Conservation (phyloP, 108 stramenopile species). For the Nitzschia sp. region DNA sequence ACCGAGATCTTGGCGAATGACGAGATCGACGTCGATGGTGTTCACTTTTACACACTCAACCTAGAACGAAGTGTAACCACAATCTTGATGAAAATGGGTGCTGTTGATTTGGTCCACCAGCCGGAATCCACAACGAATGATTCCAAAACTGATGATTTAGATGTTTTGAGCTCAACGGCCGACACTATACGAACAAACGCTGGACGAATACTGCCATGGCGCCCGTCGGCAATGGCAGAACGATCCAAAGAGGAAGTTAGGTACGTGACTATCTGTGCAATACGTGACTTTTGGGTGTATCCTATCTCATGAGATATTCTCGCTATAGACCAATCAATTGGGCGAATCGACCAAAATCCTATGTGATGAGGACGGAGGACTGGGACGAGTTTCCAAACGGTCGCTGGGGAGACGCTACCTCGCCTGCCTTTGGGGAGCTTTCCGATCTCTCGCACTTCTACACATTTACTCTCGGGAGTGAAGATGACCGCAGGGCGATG, state of each 20-base stretch:
- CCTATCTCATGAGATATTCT: neutral
- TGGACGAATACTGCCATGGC: conserved; percentile 72
- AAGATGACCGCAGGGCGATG: conserved; percentile 90
- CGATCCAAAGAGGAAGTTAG: conserved; percentile 86
- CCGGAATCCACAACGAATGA: neutral
- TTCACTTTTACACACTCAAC: conserved; percentile 98
- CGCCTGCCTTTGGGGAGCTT: conserved; percentile 93
- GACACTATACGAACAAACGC: conserved; percentile 30
- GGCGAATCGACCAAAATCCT: conserved; percentile 95
- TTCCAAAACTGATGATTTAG: neutral
- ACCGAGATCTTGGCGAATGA: conserved; percentile 45
- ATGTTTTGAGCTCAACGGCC: neutral
- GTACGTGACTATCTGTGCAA: neutral
- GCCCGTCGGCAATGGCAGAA: conserved; percentile 69
- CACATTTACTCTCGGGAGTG: conserved; percentile 75
- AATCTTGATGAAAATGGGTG: conserved; percentile 68
- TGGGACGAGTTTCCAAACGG: conserved; percentile 98
- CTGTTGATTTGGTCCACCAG: conserved; percentile 25
- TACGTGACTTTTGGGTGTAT: neutral
- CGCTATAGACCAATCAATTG: conserved; percentile 88
- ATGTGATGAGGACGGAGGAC: conserved; percentile 91
- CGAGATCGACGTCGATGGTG: conserved; percentile 48
- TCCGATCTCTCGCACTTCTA: conserved; percentile 89
- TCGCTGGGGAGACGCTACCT: conserved; percentile 91
- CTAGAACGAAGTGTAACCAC: conserved; percentile 85